Base-by-base conservation (phyloP, 2,329 filamentous ascomycete species). In the Colletotrichum scovillei region DNA sequence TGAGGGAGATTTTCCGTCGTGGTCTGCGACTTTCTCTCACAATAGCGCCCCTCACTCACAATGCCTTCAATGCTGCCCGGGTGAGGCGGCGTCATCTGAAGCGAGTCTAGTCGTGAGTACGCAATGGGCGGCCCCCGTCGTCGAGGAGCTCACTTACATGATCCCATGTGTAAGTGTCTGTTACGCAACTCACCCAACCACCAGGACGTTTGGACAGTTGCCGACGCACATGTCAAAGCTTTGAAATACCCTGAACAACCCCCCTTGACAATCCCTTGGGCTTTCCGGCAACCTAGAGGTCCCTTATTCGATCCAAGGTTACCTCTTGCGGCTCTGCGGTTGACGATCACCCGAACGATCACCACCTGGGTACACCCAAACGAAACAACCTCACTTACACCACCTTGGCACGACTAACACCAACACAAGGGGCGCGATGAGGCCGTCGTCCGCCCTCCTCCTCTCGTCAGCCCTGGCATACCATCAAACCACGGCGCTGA, bases 191-290 rank as follows among this genome's bases (percentile, higher is more conserved):
- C n/a, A 12, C 12, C 32, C 24, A 63, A 30, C 46, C n/a, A 55
- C 8, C 42, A 49, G 11, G 42, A 49, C 42, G 12, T 49, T 22
- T 49, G 42, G 42, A 49, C 8, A 22, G 26, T 22, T 30, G n/a
- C n/a, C 52, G 14, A 16, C 46, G 46, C 26, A 14, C 49, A 60
- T 55, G 67, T 60, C 62, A 46, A 53, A 62, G 71, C 70, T 62
- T 69, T 73, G 67, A 73, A 62, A 73, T 73, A 73, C 60, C 35
- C 62, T 53, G 26, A 19, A 26, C 28, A n/a, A 14, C 71, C 60
- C 35, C 5, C 16, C 28, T n/a, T 11, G 9, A 22, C 11, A 19
- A 42, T 19, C 38, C 4, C 2, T 42, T 9, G 32, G 30, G 30
- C 24, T 24, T 30, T n/a, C 60, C 11, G 59, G 28, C 42, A 26